Evolutionary conservation across 306 rosid species (phyloP).

Genomic region (Dryas alaskensis): DNA sequence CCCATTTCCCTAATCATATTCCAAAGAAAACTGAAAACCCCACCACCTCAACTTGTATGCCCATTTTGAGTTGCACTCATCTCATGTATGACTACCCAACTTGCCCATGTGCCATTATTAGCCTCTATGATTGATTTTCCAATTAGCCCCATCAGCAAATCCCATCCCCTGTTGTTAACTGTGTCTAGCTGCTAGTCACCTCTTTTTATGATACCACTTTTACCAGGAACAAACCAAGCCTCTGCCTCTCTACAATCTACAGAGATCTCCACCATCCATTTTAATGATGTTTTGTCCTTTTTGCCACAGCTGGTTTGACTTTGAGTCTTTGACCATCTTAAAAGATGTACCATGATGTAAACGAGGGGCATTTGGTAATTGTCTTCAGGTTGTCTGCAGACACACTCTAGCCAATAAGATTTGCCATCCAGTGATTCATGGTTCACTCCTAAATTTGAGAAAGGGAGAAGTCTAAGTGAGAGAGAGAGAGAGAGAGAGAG

Average conservation of each 20-base stretch:
- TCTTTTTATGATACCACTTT: background rate
- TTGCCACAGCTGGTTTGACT: background rate
- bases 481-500: background rate
- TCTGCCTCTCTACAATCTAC: background rate
- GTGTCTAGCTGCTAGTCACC: too few species aligned
- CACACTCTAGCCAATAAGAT: slow-evolving; percentile 22
- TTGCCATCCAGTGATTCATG: background rate
- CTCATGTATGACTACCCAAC: slow-evolving; percentile 16
- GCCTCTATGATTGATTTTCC: slow-evolving; percentile 13
- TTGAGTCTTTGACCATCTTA: background rate
- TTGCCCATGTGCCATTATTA: slow-evolving; percentile 53
- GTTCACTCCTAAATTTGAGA: slow-evolving; percentile 22
- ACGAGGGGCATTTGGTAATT: slow-evolving; percentile 29
- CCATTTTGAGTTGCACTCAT: background rate
- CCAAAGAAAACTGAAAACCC: slow-evolving; percentile 2
- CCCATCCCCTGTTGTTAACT: background rate
- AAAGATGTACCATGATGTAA: slow-evolving; percentile 4
- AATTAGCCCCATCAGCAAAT: slow-evolving; percentile 15
- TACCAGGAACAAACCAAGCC: background rate
- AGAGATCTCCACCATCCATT: background rate
- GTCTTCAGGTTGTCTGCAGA: slow-evolving; percentile 9
- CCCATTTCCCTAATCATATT: slow-evolving; percentile 2
- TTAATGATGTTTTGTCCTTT: background rate
- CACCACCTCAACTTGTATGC: background rate
- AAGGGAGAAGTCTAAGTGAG: background rate